A percentile compares a stretch with the other conserved stretches of the same genome.
These are phyloP conservation scores for Bipolaris bicolor DNA, from an alignment of 2,329 filamentous ascomycete genomes.

Conservation along the genomic window DNA sequence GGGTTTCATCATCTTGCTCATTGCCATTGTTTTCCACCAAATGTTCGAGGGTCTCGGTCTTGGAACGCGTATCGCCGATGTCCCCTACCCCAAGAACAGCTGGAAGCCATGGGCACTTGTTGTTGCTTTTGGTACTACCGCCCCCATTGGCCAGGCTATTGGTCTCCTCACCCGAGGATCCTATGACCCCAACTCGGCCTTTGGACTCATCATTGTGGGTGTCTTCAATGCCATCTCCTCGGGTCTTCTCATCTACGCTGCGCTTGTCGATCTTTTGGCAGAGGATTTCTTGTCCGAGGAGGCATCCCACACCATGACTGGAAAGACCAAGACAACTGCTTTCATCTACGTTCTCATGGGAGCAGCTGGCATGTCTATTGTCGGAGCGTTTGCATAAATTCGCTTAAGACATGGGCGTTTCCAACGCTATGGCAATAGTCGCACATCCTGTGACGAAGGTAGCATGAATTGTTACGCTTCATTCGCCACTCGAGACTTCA, in stretches of 20 bases:
- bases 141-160: conserved; percentile 69
- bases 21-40: conserved; percentile 68
- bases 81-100: conserved; percentile 64
- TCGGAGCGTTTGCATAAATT: conserved; percentile 13
- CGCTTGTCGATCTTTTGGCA: conserved; percentile 67
- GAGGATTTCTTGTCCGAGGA: conserved; percentile 67
- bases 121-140: conserved; percentile 67
- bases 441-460: background rate
- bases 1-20: conserved; percentile 64
- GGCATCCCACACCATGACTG: conserved; percentile 55
- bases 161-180: conserved; percentile 62
- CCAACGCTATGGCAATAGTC: background rate
- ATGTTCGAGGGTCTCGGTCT: conserved; percentile 69
- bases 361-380: conserved; percentile 45
- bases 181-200: conserved; percentile 68
- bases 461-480: background rate
- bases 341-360: conserved; percentile 53
- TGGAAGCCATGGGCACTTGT: conserved; percentile 67
- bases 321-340: conserved; percentile 60
- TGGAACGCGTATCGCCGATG: conserved; percentile 64
- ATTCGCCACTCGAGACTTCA: background rate
- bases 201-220: conserved; percentile 68
- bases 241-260: conserved; percentile 66
- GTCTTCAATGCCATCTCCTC: conserved; percentile 70
- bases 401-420: background rate